A percentile compares a stretch with the other conserved stretches of the same genome.
Conservation (phyloP, 2,329 filamentous ascomycete species). For the Aspergillus hortae region DNA sequence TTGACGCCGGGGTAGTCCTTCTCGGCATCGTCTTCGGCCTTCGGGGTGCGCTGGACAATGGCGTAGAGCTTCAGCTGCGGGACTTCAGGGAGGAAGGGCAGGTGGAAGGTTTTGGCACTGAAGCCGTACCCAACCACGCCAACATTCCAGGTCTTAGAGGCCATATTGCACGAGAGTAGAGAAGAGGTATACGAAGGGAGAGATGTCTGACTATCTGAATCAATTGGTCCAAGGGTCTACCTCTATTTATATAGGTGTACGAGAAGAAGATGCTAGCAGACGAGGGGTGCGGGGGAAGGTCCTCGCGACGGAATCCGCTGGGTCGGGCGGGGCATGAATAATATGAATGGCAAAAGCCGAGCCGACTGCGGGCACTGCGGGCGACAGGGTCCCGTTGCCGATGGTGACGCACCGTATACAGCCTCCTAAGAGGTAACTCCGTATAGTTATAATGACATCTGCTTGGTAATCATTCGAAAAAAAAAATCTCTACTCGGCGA, state of each 20-base stretch:
- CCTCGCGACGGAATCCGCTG: slow-evolving; percentile 29
- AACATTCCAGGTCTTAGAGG: slow-evolving; percentile 51
- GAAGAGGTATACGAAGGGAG: background rate
- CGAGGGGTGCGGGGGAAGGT: slow-evolving; percentile 31
- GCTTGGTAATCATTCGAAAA: no score
- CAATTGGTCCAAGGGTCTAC: background rate
- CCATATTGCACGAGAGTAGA: slow-evolving; percentile 25
- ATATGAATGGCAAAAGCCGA: slow-evolving; percentile 52
- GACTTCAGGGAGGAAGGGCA: slow-evolving; percentile 68
- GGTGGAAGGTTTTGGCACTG: slow-evolving; percentile 77
- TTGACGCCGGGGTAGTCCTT: slow-evolving; percentile 64
- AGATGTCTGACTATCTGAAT: no score
- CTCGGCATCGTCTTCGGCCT: slow-evolving; percentile 61
- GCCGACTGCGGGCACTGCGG: background rate
- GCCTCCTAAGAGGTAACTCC: background rate
- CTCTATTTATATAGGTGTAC: slow-evolving; percentile 6
- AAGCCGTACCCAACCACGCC: slow-evolving; percentile 60
- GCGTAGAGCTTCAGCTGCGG: slow-evolving; percentile 66
- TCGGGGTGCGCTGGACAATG: slow-evolving; percentile 71
- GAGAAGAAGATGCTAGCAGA: slow-evolving; percentile 4
- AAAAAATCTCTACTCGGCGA: slow-evolving; percentile 14
- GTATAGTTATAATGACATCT: background rate
- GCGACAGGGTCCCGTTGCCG: slow-evolving; percentile 6
- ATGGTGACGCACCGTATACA: slow-evolving; percentile 2
- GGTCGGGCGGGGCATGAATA: slow-evolving; percentile 19